Percentiles rank a stretch among this genome's conserved stretches.
Evolutionary conservation across 2,329 filamentous ascomycete species (phyloP).

Genomic region (Penicillium sp.): DNA sequence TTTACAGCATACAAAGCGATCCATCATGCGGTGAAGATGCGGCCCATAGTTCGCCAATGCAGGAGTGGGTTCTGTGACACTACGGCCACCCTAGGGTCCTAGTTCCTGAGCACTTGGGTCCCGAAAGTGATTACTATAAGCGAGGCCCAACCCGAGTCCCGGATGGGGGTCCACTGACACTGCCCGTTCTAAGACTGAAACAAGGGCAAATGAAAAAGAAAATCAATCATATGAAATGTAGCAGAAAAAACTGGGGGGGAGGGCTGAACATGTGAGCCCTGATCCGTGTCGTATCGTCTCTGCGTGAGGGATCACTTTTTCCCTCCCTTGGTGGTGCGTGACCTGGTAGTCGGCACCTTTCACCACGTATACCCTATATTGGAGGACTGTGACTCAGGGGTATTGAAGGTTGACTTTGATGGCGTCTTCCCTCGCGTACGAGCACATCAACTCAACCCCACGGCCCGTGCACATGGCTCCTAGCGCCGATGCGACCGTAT

Average conservation of each 20-base stretch:
- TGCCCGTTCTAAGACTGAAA: conserved; percentile 3
- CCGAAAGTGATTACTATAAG: neutral
- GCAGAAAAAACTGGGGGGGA: no score
- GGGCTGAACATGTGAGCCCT: no score
- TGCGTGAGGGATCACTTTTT: no score
- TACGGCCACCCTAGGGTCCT: neutral
- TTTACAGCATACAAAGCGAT: neutral
- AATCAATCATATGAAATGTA: no score
- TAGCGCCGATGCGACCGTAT: conserved; percentile 10
- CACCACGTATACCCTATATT: no score
- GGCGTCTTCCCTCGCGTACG: no score
- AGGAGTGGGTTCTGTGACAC: neutral
- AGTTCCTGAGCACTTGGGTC: neutral
- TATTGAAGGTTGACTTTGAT: no score
- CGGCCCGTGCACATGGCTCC: neutral
- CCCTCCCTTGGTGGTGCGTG: no score
- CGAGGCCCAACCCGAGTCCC: neutral
- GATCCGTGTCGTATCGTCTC: no score
- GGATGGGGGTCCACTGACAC: neutral
- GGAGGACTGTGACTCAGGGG: no score
- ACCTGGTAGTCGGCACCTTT: no score
- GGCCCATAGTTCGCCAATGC: conserved; percentile 3
- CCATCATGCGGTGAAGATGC: neutral
- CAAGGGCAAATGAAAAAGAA: neutral
- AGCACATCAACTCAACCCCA: no score